Conservation (phyloP, 441 rosid species). For the Pelargonium citronellum region DNA sequence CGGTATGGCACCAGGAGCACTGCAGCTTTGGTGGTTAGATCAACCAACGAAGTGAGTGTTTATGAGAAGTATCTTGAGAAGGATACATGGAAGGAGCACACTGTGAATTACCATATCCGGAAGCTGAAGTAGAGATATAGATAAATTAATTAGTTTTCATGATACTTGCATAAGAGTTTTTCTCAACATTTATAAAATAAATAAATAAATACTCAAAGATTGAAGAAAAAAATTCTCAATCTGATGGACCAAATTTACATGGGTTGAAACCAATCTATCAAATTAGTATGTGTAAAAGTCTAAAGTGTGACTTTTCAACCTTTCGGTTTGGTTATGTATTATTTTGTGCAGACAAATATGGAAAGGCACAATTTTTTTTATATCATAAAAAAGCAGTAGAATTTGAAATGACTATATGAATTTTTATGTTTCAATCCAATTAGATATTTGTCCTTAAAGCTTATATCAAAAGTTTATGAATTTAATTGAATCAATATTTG, state of each 20-base stretch:
- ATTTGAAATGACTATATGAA: too few relatives aligned
- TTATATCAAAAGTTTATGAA: too few relatives aligned
- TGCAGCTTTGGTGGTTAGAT: slow-evolving; percentile 34
- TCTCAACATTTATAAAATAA: not conserved
- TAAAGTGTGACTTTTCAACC: too few relatives aligned
- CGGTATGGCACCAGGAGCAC: slow-evolving; percentile 55
- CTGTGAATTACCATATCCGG: slow-evolving; percentile 33
- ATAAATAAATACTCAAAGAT: not conserved
- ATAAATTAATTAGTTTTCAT: not conserved
- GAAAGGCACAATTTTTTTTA: too few relatives aligned
- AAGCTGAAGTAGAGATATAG: slow-evolving; percentile 26
- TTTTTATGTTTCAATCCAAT: too few relatives aligned
- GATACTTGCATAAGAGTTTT: slow-evolving; percentile 7
- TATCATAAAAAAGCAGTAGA: too few relatives aligned
- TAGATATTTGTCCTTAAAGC: too few relatives aligned
- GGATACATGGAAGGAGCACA: slow-evolving; percentile 49
- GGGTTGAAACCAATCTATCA: too few relatives aligned
- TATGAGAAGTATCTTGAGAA: slow-evolving; percentile 51
- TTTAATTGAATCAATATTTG: too few relatives aligned
- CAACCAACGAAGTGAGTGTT: slow-evolving; percentile 42
- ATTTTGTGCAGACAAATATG: slow-evolving; percentile 13
- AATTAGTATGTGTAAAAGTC: too few relatives aligned
- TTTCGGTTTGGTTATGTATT: slow-evolving; percentile 10
- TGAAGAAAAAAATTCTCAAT: too few relatives aligned
- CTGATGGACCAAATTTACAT: not conserved